Evolutionary conservation across 345 rosid species (phyloP).

Genomic region (Populus davidiana): DNA sequence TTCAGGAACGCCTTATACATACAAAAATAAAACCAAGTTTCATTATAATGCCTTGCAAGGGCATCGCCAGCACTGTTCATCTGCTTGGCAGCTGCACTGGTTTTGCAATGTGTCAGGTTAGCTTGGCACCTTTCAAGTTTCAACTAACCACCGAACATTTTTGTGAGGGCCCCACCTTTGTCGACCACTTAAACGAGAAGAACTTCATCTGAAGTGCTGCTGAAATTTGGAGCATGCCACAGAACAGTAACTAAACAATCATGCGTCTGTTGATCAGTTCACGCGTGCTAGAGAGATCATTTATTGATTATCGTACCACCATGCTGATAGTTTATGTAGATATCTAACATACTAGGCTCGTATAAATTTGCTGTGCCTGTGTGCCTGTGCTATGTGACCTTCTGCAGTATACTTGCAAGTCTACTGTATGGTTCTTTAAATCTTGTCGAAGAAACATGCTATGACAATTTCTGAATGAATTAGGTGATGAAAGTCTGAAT

Average conservation of each 20-base stretch:
- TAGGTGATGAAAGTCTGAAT: too few species aligned
- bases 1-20: neutral
- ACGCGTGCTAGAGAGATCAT: neutral
- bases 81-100: neutral
- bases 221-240: neutral
- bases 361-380: too few species aligned
- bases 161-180: neutral
- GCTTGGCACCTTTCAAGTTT: neutral
- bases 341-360: too few species aligned
- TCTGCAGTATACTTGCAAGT: too few species aligned
- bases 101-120: neutral
- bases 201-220: neutral
- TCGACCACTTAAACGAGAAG: neutral
- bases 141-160: neutral
- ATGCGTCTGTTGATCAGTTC: neutral
- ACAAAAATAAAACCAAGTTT: neutral
- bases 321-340: neutral
- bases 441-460: too few species aligned
- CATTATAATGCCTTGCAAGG: neutral
- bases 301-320: neutral
- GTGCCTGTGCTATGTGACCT: too few species aligned
- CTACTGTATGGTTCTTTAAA: too few species aligned
- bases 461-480: neutral
- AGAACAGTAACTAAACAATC: neutral
- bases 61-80: neutral